Evolutionary conservation across 805 yeast species (phyloP), one percentile per base, ranked within the genome.

Genomic region (Candida taoyuanica): DNA sequence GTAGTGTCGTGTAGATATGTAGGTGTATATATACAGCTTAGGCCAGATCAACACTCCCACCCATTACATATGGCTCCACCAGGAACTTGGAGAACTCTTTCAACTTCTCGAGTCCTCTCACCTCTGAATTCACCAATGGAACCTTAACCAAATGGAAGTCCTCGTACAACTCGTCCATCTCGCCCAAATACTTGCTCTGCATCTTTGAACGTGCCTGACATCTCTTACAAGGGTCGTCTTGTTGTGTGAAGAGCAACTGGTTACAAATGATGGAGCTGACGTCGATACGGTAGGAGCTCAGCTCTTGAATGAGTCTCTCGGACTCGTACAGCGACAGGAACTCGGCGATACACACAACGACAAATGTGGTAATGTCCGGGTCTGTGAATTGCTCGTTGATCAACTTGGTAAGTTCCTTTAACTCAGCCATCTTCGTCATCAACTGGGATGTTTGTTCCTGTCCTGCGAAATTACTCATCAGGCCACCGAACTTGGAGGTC

Each of bases 311-410:
- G 80, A 93, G 77, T 67, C 99, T 81, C 67, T 93, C 99, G 15
- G 98, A 91, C 65, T 93, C 99, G 63, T 93, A 93, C 33, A 93
- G 70, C 2, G 98, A 89, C 58, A 93, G 72, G 65, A 93, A 93
- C 67, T 93, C 99, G 34, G 97, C 87, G 49, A 93, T 93, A 65
- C 99, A 93, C 31, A 93, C 98, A 66, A 97, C 93, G 23, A 93
- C 85, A 55, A 85, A 85, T 0, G 98, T 93, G 15, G 98, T 93
- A 56, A 93, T 70, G 46, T 93, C 97, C 3, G 98, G 96, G 62
- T 93, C 80, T 52, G 94, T 88, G 69, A 93, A 93, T 62, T 93
- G 98, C 49, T 82, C 82, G 65, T 87, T 93, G 44, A 91, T 96
- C 59, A 87, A 94, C 32, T 78, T 69, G 17, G 93, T 95, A 48